Percentiles rank a stretch among this genome's conserved stretches.
phyloP scores from a whole-genome alignment of 2,329 filamentous ascomycete species.

The Colletotrichum cuscutae region DNA sequence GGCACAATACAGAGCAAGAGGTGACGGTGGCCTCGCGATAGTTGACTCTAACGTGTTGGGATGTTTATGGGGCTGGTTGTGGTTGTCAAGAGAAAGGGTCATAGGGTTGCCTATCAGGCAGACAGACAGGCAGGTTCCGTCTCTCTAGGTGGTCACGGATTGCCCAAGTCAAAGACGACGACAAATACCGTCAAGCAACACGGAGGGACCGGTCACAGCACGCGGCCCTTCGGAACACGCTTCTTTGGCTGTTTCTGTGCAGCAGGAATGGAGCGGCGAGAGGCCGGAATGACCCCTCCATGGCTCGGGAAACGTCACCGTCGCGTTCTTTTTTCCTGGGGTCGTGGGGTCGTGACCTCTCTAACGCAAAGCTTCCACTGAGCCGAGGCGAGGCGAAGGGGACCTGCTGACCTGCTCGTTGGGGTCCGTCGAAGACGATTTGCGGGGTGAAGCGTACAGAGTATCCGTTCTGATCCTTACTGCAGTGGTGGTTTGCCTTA shows the following conservation, averaged over 20 bases:
- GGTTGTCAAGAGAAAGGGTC: conserved; percentile 2
- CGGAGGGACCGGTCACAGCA: conserved; percentile 1
- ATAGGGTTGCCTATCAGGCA: conserved; percentile 27
- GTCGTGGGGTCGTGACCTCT: conserved; percentile 33
- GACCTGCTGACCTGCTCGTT: conserved; percentile 21
- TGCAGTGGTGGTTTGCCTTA: background rate
- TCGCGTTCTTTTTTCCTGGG: background rate
- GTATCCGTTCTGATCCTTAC: too few species aligned
- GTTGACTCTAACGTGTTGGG: background rate
- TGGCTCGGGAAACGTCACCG: conserved; percentile 14
- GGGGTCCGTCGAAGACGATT: background rate
- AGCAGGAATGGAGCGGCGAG: background rate
- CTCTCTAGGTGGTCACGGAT: background rate
- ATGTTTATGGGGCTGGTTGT: background rate
- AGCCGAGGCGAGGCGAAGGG: conserved; percentile 21
- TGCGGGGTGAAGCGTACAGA: background rate
- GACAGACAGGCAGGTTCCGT: background rate
- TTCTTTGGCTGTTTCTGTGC: background rate
- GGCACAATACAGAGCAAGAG: conserved; percentile 9
- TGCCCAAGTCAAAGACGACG: background rate
- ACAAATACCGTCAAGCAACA: background rate
- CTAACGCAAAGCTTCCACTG: conserved; percentile 15
- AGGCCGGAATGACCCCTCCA: conserved; percentile 28
- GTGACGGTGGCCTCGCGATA: conserved; percentile 24
- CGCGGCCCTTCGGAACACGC: conserved; percentile 2